These are phyloP conservation scores for Globisporangium viniferum DNA, from an alignment of 352 stramenopile species.

Conservation along the genomic window DNA sequence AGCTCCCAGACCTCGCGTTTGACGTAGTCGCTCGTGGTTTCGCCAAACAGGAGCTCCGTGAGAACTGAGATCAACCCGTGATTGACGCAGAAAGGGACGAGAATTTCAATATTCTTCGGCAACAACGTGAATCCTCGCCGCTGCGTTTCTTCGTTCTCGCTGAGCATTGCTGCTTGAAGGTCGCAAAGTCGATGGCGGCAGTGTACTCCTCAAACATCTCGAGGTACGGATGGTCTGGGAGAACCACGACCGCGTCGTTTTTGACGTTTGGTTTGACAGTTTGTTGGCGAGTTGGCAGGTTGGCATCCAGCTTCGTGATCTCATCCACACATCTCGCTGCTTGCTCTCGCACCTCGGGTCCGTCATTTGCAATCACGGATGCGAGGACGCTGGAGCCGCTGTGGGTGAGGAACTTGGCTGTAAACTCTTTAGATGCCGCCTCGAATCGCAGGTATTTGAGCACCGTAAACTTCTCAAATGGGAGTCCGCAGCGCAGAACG, in stretches of 20 bases:
- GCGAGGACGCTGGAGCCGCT: neutral
- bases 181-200: neutral
- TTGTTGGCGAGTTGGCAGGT: neutral
- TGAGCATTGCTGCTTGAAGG: neutral
- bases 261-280: neutral
- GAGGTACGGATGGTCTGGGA: neutral
- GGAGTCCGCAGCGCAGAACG: neutral
- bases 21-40: conserved; percentile 1
- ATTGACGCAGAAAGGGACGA: conserved; percentile 6
- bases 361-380: neutral
- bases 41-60: neutral
- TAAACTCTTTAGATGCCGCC: neutral
- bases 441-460: neutral
- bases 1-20: conserved; percentile 7
- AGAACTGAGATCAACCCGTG: conserved; percentile 1
- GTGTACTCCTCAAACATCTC: neutral
- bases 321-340: neutral
- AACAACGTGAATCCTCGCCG: conserved; percentile 2
- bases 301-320: neutral
- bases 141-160: neutral
- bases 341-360: neutral
- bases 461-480: neutral
- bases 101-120: conserved; percentile 8
- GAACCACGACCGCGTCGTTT: neutral
- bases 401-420: neutral